phyloP scores from a whole-genome alignment of 2,329 filamentous ascomycete species.

The Sporothrix pallida region DNA sequence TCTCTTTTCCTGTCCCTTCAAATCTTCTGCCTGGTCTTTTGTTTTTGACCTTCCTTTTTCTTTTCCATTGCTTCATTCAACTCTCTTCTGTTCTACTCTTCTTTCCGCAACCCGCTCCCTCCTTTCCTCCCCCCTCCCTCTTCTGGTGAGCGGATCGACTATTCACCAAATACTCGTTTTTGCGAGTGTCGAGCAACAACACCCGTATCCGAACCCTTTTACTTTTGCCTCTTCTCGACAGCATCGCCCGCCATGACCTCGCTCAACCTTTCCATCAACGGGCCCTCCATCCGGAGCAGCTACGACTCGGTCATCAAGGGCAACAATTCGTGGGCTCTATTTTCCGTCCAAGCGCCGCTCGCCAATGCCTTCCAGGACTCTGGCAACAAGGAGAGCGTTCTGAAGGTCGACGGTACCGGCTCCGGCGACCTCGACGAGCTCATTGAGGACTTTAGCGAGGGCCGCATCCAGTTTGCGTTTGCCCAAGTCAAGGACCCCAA shows the following conservation, averaged over 20 bases:
- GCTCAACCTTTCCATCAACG: conserved; percentile 78
- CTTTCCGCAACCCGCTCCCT: not conserved
- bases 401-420: conserved; percentile 93
- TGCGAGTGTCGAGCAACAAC: conserved; percentile 24
- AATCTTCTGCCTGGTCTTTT: conserved; percentile 6
- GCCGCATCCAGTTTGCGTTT: conserved; percentile 94
- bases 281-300: conserved; percentile 83
- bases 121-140: not conserved
- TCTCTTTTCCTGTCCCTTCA: conserved; percentile 26
- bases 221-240: not conserved
- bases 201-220: not conserved
- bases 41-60: conserved; percentile 14
- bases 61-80: not conserved
- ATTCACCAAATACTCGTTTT: conserved; percentile 12
- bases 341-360: conserved; percentile 89
- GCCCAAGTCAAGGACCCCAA: conserved; percentile 97
- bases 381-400: conserved; percentile 85
- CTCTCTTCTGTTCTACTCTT: not conserved
- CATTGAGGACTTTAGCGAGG: conserved; percentile 95
- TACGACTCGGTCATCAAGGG: conserved; percentile 66
- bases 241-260: conserved; percentile 66
- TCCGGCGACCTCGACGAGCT: conserved; percentile 86
- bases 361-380: conserved; percentile 91
- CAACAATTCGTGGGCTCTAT: conserved; percentile 76
- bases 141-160: conserved; percentile 16